Evolutionary conservation across 108 stramenopile species (phyloP).

Genomic region (Skeletonema potamos): DNA sequence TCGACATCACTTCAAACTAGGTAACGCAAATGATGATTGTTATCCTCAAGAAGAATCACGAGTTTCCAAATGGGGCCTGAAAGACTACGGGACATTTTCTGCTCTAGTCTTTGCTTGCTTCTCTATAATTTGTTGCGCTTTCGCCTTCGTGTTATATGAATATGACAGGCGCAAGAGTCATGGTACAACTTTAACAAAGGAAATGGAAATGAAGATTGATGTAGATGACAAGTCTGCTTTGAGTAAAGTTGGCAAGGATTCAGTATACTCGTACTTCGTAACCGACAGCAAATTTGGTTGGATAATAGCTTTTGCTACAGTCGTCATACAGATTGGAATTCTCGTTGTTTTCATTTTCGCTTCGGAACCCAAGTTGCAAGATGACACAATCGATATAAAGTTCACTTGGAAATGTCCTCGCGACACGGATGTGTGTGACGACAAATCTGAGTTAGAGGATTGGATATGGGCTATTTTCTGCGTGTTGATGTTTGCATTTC

Average conservation of each 20-base stretch:
- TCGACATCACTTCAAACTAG: no score
- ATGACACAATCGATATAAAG: background rate
- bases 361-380: background rate
- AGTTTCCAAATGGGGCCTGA: no score
- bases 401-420: background rate
- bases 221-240: slow-evolving; percentile 4
- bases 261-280: slow-evolving; percentile 8
- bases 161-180: no score
- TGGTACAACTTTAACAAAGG: no score
- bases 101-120: no score
- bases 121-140: no score
- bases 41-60: no score
- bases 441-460: background rate
- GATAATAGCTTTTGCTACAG: background rate
- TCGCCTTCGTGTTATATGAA: no score
- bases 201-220: background rate
- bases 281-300: background rate
- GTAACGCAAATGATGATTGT: no score
- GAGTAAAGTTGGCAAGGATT: slow-evolving; percentile 1
- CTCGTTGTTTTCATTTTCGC: background rate
- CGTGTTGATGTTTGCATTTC: background rate
- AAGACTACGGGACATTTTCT: no score
- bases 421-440: background rate
- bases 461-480: background rate
- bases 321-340: background rate